These are phyloP conservation scores for Penicillium goetzii DNA, from an alignment of 495 filamentous ascomycete species.

Conservation along the genomic window DNA sequence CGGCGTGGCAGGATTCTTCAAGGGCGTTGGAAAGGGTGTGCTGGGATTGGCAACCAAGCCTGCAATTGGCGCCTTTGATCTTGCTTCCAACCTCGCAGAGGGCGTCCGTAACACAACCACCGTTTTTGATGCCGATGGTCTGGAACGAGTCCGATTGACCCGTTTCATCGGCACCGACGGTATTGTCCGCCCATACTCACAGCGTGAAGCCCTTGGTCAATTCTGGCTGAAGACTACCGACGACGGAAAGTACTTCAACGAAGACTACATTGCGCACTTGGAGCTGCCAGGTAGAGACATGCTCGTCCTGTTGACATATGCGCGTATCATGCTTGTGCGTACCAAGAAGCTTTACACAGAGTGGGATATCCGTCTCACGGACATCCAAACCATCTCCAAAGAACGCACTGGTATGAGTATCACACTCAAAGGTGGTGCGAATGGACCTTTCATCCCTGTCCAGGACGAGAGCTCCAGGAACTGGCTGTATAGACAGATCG, in stretches of 20 bases:
- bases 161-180: conserved; percentile 91
- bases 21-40: conserved; percentile 94
- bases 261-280: conserved; percentile 94
- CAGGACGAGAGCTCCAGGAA: conserved; percentile 84
- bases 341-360: conserved; percentile 81
- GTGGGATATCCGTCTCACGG: conserved; percentile 95
- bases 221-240: conserved; percentile 99
- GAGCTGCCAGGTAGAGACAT: conserved; percentile 89
- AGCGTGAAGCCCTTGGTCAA: conserved; percentile 94
- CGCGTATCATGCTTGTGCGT: conserved; percentile 86
- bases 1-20: conserved; percentile 90
- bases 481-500: conserved; percentile 80
- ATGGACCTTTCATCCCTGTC: conserved; percentile 94
- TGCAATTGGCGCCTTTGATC: conserved; percentile 93
- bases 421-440: conserved; percentile 83
- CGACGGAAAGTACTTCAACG: conserved; percentile 95
- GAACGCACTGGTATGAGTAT: conserved; percentile 93
- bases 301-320: conserved; percentile 94
- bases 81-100: conserved; percentile 94
- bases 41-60: conserved; percentile 93
- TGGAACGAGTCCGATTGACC: conserved; percentile 89
- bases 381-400: conserved; percentile 95
- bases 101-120: conserved; percentile 98
- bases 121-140: conserved; percentile 91
- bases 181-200: conserved; percentile 91